phyloP scores from a whole-genome alignment of 768 basidiomycete species.

The Macrocybe gigantea region DNA sequence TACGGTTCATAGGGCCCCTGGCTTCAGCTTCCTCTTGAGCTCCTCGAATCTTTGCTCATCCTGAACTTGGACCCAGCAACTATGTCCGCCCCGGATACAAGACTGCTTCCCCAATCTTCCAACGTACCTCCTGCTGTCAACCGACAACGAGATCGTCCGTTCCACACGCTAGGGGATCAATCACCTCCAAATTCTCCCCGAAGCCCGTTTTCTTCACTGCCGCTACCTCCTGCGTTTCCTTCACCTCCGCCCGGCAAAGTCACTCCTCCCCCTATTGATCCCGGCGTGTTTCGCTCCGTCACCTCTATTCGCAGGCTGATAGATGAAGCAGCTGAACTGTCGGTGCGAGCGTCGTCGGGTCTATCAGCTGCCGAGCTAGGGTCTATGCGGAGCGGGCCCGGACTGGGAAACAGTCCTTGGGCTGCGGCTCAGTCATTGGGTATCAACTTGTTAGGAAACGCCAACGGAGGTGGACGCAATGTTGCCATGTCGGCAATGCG shows the following conservation, averaged over 20 bases:
- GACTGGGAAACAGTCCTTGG: conserved; percentile 49
- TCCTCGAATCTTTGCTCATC: conserved; percentile 74
- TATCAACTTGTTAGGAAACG: conserved; percentile 50
- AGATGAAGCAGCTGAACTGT: conserved; percentile 86
- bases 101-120: conserved; percentile 25
- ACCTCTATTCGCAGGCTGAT: conserved; percentile 73
- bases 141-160: conserved; percentile 41
- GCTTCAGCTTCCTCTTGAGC: conserved; percentile 83
- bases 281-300: conserved; percentile 79
- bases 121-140: conserved; percentile 19
- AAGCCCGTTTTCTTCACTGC: conserved; percentile 26
- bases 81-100: conserved; percentile 41
- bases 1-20: conserved; percentile 67
- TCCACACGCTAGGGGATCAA: conserved; percentile 33
- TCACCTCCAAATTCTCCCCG: conserved; percentile 43
- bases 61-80: conserved; percentile 75
- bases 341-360: conserved; percentile 83
- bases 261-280: conserved; percentile 83
- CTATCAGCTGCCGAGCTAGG: conserved; percentile 70
- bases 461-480: conserved; percentile 54
- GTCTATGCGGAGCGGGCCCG: conserved; percentile 47
- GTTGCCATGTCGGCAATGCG: conserved; percentile 83
- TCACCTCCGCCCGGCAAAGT: conserved; percentile 57
- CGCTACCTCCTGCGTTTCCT: conserved; percentile 43
- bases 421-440: conserved; percentile 57